Percentiles rank a stretch among this genome's conserved stretches.
These are phyloP conservation scores for Brasenia schreberi DNA, from an alignment of 164 flowering plant species.

Conservation along the genomic window DNA sequence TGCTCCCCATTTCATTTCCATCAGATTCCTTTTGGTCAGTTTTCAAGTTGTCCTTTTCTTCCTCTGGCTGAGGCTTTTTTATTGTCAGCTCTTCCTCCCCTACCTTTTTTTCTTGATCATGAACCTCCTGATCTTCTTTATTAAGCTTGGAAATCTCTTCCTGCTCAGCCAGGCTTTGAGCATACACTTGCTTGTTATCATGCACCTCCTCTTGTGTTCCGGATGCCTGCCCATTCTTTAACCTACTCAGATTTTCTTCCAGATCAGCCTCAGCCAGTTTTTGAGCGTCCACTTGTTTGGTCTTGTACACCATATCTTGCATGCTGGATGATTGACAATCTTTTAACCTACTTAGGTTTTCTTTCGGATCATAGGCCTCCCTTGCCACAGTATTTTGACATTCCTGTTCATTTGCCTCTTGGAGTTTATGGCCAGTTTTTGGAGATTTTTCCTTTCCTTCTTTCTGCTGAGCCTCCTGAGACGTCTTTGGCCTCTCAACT, in stretches of 20 bases:
- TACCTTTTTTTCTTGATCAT: background rate
- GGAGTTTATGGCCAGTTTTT: background rate
- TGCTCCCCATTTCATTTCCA: background rate
- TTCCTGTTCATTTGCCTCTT: background rate
- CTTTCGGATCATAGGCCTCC: too few species aligned
- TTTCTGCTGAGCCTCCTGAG: background rate
- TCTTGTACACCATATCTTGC: too few species aligned
- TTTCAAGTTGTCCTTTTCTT: background rate
- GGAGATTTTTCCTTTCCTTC: background rate
- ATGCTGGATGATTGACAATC: too few species aligned
- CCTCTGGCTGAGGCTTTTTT: background rate
- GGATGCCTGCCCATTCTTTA: background rate
- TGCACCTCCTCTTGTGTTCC: background rate
- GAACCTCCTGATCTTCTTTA: background rate
- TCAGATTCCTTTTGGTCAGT: background rate
- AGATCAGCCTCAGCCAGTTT: too few species aligned
- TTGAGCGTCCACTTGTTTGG: too few species aligned
- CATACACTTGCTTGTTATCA: background rate
- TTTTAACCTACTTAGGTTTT: too few species aligned
- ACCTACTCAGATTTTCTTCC: too few species aligned
- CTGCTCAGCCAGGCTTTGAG: background rate
- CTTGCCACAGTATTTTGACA: too few species aligned
- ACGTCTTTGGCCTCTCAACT: too few species aligned
- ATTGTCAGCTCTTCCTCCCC: background rate
- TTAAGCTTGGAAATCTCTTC: too few species aligned